phyloP scores from a whole-genome alignment of 2,329 filamentous ascomycete genomes.

The Verticillium longisporum region DNA sequence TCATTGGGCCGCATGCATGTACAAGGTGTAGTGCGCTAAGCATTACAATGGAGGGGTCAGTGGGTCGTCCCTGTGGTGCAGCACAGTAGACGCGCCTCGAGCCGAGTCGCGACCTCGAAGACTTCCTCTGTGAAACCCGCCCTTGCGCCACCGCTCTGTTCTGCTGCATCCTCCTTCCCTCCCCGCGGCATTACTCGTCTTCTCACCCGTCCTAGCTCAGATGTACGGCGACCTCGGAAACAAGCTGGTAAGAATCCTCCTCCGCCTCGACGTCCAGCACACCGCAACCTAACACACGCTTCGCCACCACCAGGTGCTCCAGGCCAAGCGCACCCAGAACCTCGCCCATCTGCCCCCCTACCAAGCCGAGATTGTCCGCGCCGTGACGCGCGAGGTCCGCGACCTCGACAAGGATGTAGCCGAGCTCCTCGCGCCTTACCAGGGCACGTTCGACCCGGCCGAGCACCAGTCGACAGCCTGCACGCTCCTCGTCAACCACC shows the following conservation, averaged over 20 bases:
- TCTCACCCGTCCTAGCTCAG: conserved; percentile 1
- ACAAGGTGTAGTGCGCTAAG: background rate
- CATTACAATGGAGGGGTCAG: background rate
- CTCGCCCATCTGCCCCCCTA: conserved; percentile 83
- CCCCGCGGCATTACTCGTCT: no score
- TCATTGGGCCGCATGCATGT: background rate
- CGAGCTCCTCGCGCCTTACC: conserved; percentile 73
- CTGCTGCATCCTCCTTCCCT: no score
- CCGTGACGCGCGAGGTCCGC: conserved; percentile 83
- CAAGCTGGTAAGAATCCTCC: conserved; percentile 58
- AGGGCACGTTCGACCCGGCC: conserved; percentile 77
- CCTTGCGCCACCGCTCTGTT: background rate
- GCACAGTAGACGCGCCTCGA: conserved; percentile 4
- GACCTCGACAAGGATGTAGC: conserved; percentile 84
- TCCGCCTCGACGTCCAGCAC: background rate
- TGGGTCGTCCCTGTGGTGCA: background rate
- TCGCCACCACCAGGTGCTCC: conserved; percentile 60
- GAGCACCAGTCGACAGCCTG: conserved; percentile 79
- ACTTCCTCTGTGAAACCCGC: background rate
- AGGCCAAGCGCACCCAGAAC: conserved; percentile 90
- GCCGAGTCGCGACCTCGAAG: background rate
- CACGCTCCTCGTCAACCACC: conserved; percentile 83
- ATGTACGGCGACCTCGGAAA: conserved; percentile 89
- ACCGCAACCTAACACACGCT: background rate
- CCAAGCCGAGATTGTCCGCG: conserved; percentile 83